Evolutionary conservation across 345 rosid species (phyloP), one percentile per base, ranked within the genome.

Genomic region (Triadica sebifera): DNA sequence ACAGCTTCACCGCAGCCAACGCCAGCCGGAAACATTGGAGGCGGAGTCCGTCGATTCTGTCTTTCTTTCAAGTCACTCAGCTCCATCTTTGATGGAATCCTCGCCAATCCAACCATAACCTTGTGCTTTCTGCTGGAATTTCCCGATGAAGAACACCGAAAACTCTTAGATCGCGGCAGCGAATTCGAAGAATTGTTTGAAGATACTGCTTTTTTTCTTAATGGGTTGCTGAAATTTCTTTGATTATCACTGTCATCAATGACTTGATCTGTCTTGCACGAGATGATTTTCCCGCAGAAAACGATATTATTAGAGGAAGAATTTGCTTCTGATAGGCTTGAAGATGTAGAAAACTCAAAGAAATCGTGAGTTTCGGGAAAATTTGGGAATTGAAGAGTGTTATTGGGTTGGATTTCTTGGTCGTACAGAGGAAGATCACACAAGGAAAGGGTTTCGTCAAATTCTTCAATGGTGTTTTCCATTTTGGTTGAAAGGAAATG

Each of bases 31-130:
- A 78, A 76, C 77, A 85, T 55, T 4, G 81, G 84, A 12, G 77
- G 57, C 29, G 83, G 87, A 0, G 71, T 37, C 70, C 62, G 24
- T 13, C 71, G 57, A 7, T 50, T 49, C 71, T 83, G 88, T 71
- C 90, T 83, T 70, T 71, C 81, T 80, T 70, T 83, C 19, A 87
- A 77, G 20, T 87, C 88, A 53, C 73, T 69, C 39, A 87, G 74
- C 60, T 87, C 83, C 84, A 85, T 77, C 66, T 51, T 76, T 15
- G 72, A 1, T n/a, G 82, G 85, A 72, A 82, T 59, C 74, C 73
- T 87, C 3, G 76, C 49, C 29, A 74, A 24, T 65, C 76, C 76
- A 8, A 74, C 52, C 61, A 74, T 20, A n/a, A 39, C 69, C 24
- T 65, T 51, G 5, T 74, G 62, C 45, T 74, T 74, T 47, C 9